A percentile compares a stretch with the other conserved stretches of the same genome.
These are phyloP conservation scores for Aspergillus cejpii DNA, from an alignment of 2,329 filamentous ascomycete genomes.

Conservation along the genomic window DNA sequence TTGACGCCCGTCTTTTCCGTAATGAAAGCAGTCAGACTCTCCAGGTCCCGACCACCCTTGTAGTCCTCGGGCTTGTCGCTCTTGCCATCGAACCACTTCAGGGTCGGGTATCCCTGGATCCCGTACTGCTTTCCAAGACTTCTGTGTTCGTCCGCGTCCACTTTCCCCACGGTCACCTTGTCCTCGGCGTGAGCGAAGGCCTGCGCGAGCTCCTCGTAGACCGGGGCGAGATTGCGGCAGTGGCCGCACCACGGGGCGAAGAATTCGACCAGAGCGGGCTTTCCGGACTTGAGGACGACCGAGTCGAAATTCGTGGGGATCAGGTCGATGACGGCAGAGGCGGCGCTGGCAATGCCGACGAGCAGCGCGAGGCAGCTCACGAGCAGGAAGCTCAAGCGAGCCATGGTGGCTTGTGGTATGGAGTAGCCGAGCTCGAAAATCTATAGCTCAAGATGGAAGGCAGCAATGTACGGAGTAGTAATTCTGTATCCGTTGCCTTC, in stretches of 20 bases:
- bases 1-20: slow-evolving; percentile 79
- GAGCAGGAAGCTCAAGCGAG: slow-evolving; percentile 42
- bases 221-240: slow-evolving; percentile 93
- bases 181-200: slow-evolving; percentile 66
- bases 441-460: background rate
- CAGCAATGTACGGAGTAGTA: background rate
- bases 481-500: background rate
- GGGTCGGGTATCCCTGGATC: slow-evolving; percentile 88
- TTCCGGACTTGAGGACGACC: slow-evolving; percentile 81
- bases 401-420: slow-evolving; percentile 29
- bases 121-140: slow-evolving; percentile 77
- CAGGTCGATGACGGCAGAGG: slow-evolving; percentile 83
- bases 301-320: slow-evolving; percentile 86
- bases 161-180: slow-evolving; percentile 84
- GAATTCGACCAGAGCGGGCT: slow-evolving; percentile 95
- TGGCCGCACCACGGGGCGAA: slow-evolving; percentile 98
- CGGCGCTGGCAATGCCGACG: slow-evolving; percentile 54
- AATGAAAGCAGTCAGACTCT: slow-evolving; percentile 74
- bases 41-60: slow-evolving; percentile 76
- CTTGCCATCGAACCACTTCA: slow-evolving; percentile 98
- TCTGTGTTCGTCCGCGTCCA: slow-evolving; percentile 88
- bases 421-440: background rate
- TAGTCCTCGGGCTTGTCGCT: slow-evolving; percentile 80
- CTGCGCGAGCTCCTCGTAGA: slow-evolving; percentile 83
- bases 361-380: slow-evolving; percentile 43